Base-by-base conservation (phyloP, 179 eudicot species). In the Heliamphora pulchella region DNA sequence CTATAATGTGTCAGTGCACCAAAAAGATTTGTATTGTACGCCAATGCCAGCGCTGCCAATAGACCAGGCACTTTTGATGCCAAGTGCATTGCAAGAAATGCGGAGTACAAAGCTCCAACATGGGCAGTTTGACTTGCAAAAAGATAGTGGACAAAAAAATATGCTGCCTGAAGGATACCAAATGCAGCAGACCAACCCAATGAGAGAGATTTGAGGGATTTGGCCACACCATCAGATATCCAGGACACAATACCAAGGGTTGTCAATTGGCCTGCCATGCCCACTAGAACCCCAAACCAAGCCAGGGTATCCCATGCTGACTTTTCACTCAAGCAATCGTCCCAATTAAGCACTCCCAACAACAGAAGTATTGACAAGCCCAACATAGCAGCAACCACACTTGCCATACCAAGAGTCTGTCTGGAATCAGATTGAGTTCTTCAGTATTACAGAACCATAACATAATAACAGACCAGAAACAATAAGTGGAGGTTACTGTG, bases 41-140 rank as follows among this genome's bases (percentile, higher is more conserved):
- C 89, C 58, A 91, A 85, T 75, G 89, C 88, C 58, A 91, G 83
- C 8, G 94, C 92, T 55, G 94, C 88, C 81, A 91, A 79, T 63
- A 73, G 85, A 17, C 92, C 92, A 41, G 94, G 91, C 78, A 91
- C 90, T 70, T 90, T 91, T 22, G 94, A 85, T 70, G 90, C 92
- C 83, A 91, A 67, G 75, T 88, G 77, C 94, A 91, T 91, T 41
- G 90, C 91, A 77, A 91, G 83, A 81, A 31, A 31, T 31, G 31
- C 31, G 31, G 31, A 31, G 31, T 86, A 91, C 47, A 91, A 72
- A 64, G 94, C 94, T 86, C 92, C 94, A 43, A 91, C 94, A 79
- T 91, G 94, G 75, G 89, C 94, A n/a, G 94, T 91, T 86, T 89
- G 94, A 66, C 94, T 91, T 63, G 94, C 94, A 81, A 91, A 91